These are phyloP conservation scores for Cryptosporidium ryanae DNA, from an alignment of 169 alveolate species.

Conservation along the genomic window DNA sequence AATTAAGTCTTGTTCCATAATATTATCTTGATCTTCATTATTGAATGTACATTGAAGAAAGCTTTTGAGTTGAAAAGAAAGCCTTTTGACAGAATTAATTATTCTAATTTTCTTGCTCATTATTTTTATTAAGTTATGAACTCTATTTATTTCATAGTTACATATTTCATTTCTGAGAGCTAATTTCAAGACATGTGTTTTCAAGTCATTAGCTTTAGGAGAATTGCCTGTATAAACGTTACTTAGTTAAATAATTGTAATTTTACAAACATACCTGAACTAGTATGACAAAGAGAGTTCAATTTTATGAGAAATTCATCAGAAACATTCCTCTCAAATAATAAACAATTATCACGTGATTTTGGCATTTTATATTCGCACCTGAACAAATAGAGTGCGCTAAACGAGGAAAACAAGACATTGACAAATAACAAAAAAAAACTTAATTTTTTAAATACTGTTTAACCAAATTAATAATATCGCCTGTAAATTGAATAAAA, in stretches of 20 bases:
- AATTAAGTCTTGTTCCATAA: conserved; percentile 25
- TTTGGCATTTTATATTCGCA: background rate
- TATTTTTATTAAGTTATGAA: conserved; percentile 8
- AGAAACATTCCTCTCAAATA: conserved; percentile 1
- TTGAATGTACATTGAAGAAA: conserved; percentile 15
- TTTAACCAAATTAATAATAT: background rate
- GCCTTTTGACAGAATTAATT: conserved; percentile 25
- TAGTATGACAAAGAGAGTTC: background rate
- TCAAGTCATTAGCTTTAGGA: background rate
- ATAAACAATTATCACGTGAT: conserved; percentile 4
- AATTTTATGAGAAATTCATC: background rate
- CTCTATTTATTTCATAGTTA: conserved; percentile 15
- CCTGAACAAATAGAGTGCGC: too few relatives aligned
- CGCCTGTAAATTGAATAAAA: background rate
- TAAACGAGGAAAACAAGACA: too few relatives aligned
- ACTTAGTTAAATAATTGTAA: background rate
- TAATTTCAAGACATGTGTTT: conserved; percentile 17
- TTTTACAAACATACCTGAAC: conserved; percentile 19
- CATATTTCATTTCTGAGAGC: conserved; percentile 45
- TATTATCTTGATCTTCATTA: background rate
- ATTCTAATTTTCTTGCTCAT: conserved; percentile 41
- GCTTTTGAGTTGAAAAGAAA: conserved; percentile 42
- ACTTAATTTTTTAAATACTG: background rate
- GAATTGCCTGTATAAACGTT: background rate
- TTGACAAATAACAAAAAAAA: background rate